Base-by-base conservation (phyloP, 164 flowering plant species). In the Hamamelis virginiana region DNA sequence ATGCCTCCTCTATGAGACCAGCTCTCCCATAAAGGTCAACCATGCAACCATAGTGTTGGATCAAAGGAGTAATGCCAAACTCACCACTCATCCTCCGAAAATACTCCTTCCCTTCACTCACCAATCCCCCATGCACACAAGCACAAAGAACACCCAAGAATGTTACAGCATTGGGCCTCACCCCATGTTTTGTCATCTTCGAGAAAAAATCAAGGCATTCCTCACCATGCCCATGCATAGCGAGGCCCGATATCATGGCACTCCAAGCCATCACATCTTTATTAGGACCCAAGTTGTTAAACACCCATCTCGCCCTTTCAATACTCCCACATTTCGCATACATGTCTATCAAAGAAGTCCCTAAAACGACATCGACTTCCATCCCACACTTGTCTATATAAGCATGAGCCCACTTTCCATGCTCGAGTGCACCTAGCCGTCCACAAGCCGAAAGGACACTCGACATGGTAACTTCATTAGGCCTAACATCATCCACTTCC, bases 11-110 rank as follows among this genome's bases (percentile, higher is more conserved):
- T 19, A 80, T 41, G 3, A 64, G 60, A 59, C 87, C 87, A 43
- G 79, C 82, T 62, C 81, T 75, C 2, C 80, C 82, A 59, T 63
- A 73, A 21, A 83, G 80, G 47, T 80, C 84, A 51, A 80, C 80
- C 56, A 78, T 63, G 66, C 86, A 80, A 59, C 86, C 82, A 62
- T 83, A 81, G 48, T 83, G 84, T 64, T 83, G 73, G 55, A 83
- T 72, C 21, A 25, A 11, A 15, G 85, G 83, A 43, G 48, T 51
- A 33, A 83, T 71, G 12, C 76, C 69, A n/a, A 69, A 73, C 27
- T 72, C 80, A 67, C 64, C 72, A 14, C 60, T 62, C 87, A 83
- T 81, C 53, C 57, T 73, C 50, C 73, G 52, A 41, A 83, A 81
- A 38, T 68, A 79, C 22, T 64, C 71, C 56, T 55, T 22, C 27